Percentiles rank a stretch among this genome's conserved stretches.
Conservation (phyloP, 805 yeast species). For the Myxozyma lipomycoides region DNA sequence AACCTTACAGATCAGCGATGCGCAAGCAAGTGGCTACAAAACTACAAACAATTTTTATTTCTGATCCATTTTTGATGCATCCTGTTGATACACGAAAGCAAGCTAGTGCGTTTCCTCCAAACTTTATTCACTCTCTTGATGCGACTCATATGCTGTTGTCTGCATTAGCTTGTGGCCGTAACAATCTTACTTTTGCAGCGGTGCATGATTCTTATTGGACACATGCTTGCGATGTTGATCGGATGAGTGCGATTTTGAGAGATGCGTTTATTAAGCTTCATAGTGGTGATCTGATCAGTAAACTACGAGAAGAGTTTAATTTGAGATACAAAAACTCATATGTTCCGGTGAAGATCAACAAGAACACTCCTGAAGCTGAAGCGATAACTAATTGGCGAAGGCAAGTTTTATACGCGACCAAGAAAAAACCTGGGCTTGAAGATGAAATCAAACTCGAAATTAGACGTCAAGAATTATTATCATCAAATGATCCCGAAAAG, state of each 20-base stretch:
- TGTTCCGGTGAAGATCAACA: conserved; percentile 54
- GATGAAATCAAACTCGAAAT: conserved; percentile 75
- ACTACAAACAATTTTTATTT: conserved; percentile 78
- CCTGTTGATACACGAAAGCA: conserved; percentile 88
- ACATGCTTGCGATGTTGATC: conserved; percentile 78
- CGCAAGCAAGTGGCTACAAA: conserved; percentile 70
- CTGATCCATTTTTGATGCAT: conserved; percentile 80
- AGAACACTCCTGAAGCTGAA: conserved; percentile 48
- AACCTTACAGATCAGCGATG: conserved; percentile 77
- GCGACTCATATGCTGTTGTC: conserved; percentile 95
- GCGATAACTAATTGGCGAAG: conserved; percentile 40
- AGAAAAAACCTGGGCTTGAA: conserved; percentile 45
- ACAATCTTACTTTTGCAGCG: conserved; percentile 73
- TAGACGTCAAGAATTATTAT: conserved; percentile 53
- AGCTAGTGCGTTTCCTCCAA: conserved; percentile 91
- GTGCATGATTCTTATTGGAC: conserved; percentile 99
- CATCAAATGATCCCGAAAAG: conserved; percentile 49
- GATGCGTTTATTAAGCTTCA: conserved; percentile 78
- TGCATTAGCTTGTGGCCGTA: conserved; percentile 68
- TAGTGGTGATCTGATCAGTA: conserved; percentile 63
- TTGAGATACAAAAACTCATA: conserved; percentile 71
- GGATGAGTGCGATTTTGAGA: conserved; percentile 66
- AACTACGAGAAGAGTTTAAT: conserved; percentile 73
- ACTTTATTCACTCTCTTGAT: conserved; percentile 89
- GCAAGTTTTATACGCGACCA: background rate